phyloP scores from a whole-genome alignment of 2,329 filamentous ascomycete genomes.

The Trichoderma koningiopsis region DNA sequence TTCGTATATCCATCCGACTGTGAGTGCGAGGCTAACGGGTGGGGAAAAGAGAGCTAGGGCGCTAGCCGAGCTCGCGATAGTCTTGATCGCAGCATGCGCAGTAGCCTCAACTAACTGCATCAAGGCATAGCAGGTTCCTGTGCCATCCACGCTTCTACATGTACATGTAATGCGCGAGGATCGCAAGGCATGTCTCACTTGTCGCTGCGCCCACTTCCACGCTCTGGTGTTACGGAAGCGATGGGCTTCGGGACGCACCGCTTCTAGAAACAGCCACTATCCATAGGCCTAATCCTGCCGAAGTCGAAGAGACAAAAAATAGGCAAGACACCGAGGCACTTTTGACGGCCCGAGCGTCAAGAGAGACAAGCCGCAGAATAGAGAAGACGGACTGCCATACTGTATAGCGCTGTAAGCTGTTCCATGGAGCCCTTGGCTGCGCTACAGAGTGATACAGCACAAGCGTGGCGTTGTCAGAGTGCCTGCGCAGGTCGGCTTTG shows the following conservation, averaged over 20 bases:
- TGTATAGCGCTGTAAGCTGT: not conserved
- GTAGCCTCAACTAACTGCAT: not conserved
- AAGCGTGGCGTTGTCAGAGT: not conserved
- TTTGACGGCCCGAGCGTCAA: not conserved
- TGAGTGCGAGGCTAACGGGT: not conserved
- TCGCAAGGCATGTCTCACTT: not conserved
- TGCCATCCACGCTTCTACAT: not conserved
- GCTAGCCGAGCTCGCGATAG: slow-evolving; percentile 10
- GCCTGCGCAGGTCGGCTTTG: not conserved
- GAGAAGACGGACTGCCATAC: not conserved
- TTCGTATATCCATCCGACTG: not conserved
- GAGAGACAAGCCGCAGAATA: not conserved
- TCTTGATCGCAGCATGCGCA: not conserved
- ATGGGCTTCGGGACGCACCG: slow-evolving; percentile 20
- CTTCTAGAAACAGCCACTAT: slow-evolving; percentile 22
- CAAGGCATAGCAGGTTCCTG: not conserved
- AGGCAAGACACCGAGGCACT: not conserved
- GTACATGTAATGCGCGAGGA: not conserved
- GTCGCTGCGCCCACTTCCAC: slow-evolving; percentile 9
- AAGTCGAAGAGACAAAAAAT: not conserved
- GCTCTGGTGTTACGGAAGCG: slow-evolving; percentile 3
- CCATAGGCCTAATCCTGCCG: slow-evolving; percentile 10
- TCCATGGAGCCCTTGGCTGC: not conserved
- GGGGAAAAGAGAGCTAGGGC: slow-evolving; percentile 5
- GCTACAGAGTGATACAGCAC: not conserved